These are phyloP conservation scores for Fusarium austroafricanum DNA, from an alignment of 2,329 filamentous ascomycete genomes.

Conservation along the genomic window DNA sequence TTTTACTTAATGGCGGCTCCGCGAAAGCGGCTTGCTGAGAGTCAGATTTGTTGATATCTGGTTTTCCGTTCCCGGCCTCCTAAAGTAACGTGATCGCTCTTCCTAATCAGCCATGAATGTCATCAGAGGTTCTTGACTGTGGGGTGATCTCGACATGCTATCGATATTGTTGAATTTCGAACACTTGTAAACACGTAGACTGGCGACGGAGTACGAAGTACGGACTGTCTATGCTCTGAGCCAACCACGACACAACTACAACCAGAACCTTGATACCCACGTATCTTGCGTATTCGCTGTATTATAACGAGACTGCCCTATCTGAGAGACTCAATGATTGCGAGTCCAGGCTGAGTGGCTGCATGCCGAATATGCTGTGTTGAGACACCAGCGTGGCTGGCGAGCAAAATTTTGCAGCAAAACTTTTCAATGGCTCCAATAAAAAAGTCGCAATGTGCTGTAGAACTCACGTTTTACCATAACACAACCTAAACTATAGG, in stretches of 20 bases:
- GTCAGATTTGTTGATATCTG: constrained; percentile 61
- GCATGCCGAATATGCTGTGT: neutral
- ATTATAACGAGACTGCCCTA: neutral
- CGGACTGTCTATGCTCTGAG: neutral
- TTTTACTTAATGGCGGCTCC: constrained; percentile 63
- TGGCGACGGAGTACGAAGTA: neutral
- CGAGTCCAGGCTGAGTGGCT: neutral
- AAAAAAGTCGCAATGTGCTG: neutral
- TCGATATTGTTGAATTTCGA: neutral
- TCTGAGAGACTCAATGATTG: neutral
- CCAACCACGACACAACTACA: neutral
- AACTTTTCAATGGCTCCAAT: neutral
- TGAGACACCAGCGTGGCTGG: neutral
- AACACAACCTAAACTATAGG: neutral
- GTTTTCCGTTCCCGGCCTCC: constrained; percentile 68
- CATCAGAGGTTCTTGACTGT: constrained; percentile 61
- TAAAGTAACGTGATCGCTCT: constrained; percentile 60
- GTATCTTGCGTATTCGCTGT: neutral
- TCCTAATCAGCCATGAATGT: constrained; percentile 57
- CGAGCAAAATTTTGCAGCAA: neutral
- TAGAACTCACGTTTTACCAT: neutral
- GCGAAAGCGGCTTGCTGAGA: constrained; percentile 66
- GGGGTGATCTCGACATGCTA: constrained; percentile 62
- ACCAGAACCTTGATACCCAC: neutral
- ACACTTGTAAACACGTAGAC: constrained; percentile 1